phyloP scores from a whole-genome alignment of 1,139 yeast species.

The Yamadazyma friedrichii region DNA sequence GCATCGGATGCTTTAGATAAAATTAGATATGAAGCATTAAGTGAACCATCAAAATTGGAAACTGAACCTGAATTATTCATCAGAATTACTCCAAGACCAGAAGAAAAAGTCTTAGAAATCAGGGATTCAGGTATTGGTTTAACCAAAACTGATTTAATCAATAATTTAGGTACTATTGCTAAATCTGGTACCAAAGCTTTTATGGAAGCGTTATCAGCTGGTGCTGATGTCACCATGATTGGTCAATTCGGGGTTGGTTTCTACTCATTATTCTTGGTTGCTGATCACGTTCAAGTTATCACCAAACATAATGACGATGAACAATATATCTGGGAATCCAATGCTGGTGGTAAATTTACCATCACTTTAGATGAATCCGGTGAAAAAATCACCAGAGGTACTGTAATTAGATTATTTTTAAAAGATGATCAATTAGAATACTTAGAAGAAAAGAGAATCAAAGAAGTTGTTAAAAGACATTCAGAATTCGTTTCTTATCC shows the following conservation, averaged over 20 bases:
- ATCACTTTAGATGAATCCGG: constrained; percentile 86
- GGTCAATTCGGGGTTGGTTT: constrained; percentile 99
- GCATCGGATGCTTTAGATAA: constrained; percentile 87
- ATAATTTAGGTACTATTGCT: constrained; percentile 99
- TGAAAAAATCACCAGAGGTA: constrained; percentile 92
- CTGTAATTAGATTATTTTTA: constrained; percentile 91
- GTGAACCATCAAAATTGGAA: constrained; percentile 90
- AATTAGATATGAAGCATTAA: constrained; percentile 93
- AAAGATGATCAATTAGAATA: constrained; percentile 99
- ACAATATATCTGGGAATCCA: constrained; percentile 99
- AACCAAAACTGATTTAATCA: constrained; percentile 98
- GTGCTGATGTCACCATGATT: constrained; percentile 99
- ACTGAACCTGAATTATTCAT: constrained; percentile 95
- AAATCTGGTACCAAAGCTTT: constrained; percentile 99
- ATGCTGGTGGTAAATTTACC: constrained; percentile 99
- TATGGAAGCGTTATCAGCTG: constrained; percentile 99
- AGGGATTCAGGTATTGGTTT: constrained; percentile 99
- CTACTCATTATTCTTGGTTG: constrained; percentile 99
- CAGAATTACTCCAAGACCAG: constrained; percentile 96
- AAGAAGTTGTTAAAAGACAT: constrained; percentile 99
- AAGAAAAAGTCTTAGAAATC: constrained; percentile 88
- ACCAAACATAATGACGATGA: constrained; percentile 99
- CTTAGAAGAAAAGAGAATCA: constrained; percentile 98
- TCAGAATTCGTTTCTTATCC: constrained; percentile 99
- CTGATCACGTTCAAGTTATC: constrained; percentile 98